Percentiles rank a stretch among this genome's conserved stretches.
These are phyloP conservation scores for Daldinia concentrica DNA, from an alignment of 495 filamentous ascomycete species.

Conservation along the genomic window DNA sequence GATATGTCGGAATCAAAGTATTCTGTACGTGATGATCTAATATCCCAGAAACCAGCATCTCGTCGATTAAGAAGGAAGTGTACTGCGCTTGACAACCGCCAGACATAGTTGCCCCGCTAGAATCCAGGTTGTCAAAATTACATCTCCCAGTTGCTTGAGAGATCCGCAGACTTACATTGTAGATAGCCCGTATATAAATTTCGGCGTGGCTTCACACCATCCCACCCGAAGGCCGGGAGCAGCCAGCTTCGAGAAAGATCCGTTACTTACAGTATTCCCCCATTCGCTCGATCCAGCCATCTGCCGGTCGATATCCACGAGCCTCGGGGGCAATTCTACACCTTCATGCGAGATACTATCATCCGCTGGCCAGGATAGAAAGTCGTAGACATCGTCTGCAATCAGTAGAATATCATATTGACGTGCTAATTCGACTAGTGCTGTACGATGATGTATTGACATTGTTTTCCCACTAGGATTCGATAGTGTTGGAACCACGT, in stretches of 20 bases:
- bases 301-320: conserved; percentile 77
- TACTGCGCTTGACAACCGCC: conserved; percentile 76
- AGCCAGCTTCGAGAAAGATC: conserved; percentile 78
- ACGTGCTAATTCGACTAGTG: conserved; percentile 71
- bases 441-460: conserved; percentile 64
- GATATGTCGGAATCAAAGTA: conserved; percentile 62
- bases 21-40: conserved; percentile 55
- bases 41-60: conserved; percentile 62
- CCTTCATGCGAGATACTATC: conserved; percentile 26
- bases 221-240: conserved; percentile 77
- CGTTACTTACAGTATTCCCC: conserved; percentile 77
- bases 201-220: conserved; percentile 76
- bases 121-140: conserved; percentile 19
- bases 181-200: conserved; percentile 68
- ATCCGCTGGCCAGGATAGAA: conserved; percentile 70
- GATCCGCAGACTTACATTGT: conserved; percentile 62
- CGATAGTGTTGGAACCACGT: conserved; percentile 77
- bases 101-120: conserved; percentile 68
- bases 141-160: neutral
- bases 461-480: conserved; percentile 79
- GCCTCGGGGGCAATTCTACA: conserved; percentile 65
- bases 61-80: conserved; percentile 68
- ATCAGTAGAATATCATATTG: conserved; percentile 75
- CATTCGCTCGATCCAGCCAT: conserved; percentile 66
- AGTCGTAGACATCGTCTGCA: conserved; percentile 84